phyloP scores from a whole-genome alignment of 2,329 filamentous ascomycete species.

The Coleophoma crateriformis region DNA sequence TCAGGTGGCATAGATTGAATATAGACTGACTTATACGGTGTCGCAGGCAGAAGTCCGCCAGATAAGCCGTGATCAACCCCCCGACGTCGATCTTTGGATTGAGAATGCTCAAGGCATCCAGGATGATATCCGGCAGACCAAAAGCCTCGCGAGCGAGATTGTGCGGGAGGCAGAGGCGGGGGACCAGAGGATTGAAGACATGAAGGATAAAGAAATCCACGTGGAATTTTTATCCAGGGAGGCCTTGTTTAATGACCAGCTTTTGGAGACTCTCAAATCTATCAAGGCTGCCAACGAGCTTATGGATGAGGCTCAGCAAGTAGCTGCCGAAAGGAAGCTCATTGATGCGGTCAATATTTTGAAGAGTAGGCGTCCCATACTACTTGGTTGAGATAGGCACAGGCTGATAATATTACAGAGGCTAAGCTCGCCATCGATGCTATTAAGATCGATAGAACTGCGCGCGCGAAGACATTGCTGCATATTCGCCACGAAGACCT shows the following conservation, averaged over 20 bases:
- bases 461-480: slow-evolving; percentile 59
- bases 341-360: slow-evolving; percentile 43
- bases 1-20: not conserved
- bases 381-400: too few relatives aligned
- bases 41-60: slow-evolving; percentile 55
- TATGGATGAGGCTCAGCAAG: slow-evolving; percentile 54
- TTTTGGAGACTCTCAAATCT: slow-evolving; percentile 42
- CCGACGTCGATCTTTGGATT: slow-evolving; percentile 83
- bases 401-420: slow-evolving; percentile 28
- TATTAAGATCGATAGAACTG: slow-evolving; percentile 55
- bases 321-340: slow-evolving; percentile 47
- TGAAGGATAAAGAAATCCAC: slow-evolving; percentile 44
- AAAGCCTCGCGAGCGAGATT: slow-evolving; percentile 75
- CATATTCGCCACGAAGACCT: slow-evolving; percentile 60
- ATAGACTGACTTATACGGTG: too few relatives aligned
- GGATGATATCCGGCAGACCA: slow-evolving; percentile 76
- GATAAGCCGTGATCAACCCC: slow-evolving; percentile 71
- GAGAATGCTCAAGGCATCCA: slow-evolving; percentile 78
- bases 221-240: slow-evolving; percentile 53
- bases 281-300: slow-evolving; percentile 55
- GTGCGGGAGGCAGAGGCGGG: slow-evolving; percentile 68
- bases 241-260: slow-evolving; percentile 52
- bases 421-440: slow-evolving; percentile 52
- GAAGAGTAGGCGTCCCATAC: too few relatives aligned
- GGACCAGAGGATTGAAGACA: slow-evolving; percentile 32